These are phyloP conservation scores for Gossypium lobatum DNA, from an alignment of 441 rosid species.

Conservation along the genomic window DNA sequence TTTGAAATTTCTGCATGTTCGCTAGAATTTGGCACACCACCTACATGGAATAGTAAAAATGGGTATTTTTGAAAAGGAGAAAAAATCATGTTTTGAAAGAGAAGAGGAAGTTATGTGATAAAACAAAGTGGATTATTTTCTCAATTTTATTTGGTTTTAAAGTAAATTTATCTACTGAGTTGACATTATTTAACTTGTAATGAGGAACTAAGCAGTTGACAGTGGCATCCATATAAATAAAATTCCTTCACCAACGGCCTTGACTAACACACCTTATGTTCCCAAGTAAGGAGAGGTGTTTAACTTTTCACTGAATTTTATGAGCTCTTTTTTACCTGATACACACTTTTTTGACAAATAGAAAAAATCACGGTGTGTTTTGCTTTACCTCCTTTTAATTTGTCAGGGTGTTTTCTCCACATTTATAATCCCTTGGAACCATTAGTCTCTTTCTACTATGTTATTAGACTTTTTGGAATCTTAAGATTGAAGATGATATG, in stretches of 20 bases:
- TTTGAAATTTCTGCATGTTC: background rate
- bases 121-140: background rate
- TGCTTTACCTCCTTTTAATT: background rate
- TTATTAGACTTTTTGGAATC: background rate
- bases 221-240: background rate
- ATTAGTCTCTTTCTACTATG: background rate
- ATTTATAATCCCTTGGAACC: background rate
- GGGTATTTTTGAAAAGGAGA: background rate
- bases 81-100: background rate
- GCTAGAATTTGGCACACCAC: background rate
- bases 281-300: background rate
- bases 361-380: background rate
- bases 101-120: background rate
- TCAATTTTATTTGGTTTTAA: background rate
- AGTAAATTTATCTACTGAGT: background rate
- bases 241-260: background rate
- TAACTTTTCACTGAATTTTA: background rate
- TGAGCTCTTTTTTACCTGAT: background rate
- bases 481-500: background rate
- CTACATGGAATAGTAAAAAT: background rate
- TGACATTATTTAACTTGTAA: background rate
- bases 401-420: background rate
- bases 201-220: background rate
- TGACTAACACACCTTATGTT: background rate
- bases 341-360: background rate